Base-by-base conservation (phyloP, 306 rosid species). In the Cucurbita argyrosperma region DNA sequence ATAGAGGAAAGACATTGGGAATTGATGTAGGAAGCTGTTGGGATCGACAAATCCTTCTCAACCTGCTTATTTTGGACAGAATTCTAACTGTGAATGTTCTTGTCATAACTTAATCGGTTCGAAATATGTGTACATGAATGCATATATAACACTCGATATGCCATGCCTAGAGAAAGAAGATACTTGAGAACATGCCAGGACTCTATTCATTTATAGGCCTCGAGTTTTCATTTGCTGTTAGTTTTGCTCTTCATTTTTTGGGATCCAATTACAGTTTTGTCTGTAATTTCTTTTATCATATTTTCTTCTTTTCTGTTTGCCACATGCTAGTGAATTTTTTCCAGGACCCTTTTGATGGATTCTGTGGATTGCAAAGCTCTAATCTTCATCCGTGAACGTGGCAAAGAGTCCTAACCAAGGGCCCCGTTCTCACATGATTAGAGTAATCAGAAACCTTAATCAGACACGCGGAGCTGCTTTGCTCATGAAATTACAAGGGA, bases 241-340 rank as follows among this genome's bases (percentile, higher is more conserved):
- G 35, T 30, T 30, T 30, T 30, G 35, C 35, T 30, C 35, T 30
- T 30, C 35, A 30, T 30, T 30, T 30, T 30, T 30, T 30, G 35
- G 35, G 35, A 30, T 30, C 35, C 35, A 3, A 30, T 30, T 30
- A 30, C 35, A 2, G 35, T 30, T 30, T 30, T 30, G 35, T 30
- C 35, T 30, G 35, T 30, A 2, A 30, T 30, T 30, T 30, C 35
- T 30, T 30, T 30, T 30, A 30, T 37, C 68, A 61, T 14, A 61
- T 19, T 64, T 64, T 64, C 54, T 42, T 66, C 54, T 70, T 70
- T 51, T 70, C 46, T 50, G 74, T 50, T 68, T 47, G 74, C 56
- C 74, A 15, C 57, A 30, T 70, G 16, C 23, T 70, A 39, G 74
- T 70, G 51, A 15, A 15, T 4, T 14, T 26, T 70, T 51, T 49